Conservation (phyloP, 2,329 filamentous ascomycete species). For the Ophiostoma novo-ulmi region DNA sequence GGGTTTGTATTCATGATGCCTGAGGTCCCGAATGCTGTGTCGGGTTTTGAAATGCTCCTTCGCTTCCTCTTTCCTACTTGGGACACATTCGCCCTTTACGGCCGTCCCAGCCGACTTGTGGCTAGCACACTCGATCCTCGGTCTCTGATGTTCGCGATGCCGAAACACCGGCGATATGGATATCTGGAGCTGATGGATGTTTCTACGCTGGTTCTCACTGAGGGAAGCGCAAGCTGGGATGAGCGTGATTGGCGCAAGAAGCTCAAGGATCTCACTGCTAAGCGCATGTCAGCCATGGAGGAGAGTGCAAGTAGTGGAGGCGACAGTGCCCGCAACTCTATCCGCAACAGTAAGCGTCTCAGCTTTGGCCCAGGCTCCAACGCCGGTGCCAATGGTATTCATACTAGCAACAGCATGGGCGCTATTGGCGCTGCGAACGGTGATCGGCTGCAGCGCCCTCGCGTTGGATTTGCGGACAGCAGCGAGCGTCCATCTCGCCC, state of each 20-base stretch:
- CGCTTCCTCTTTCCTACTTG: constrained; percentile 89
- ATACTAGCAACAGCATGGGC: constrained; percentile 27
- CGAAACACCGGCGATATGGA: constrained; percentile 77
- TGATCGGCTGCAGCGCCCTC: constrained; percentile 29
- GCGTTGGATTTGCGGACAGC: constrained; percentile 57
- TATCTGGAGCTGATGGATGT: constrained; percentile 89
- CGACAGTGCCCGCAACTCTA: constrained; percentile 49
- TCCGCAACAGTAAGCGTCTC: constrained; percentile 53
- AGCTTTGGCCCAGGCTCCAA: constrained; percentile 44
- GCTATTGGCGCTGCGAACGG: constrained; percentile 21
- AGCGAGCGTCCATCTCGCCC: constrained; percentile 50
- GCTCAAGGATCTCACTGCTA: constrained; percentile 81
- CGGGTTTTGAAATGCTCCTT: constrained; percentile 91
- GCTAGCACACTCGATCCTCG: constrained; percentile 81
- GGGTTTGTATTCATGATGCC: constrained; percentile 99
- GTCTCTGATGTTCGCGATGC: constrained; percentile 98
- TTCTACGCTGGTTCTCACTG: constrained; percentile 67
- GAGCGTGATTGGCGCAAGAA: constrained; percentile 86
- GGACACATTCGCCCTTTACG: constrained; percentile 88
- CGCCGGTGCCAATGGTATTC: not conserved
- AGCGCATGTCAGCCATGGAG: constrained; percentile 64
- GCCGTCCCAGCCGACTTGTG: constrained; percentile 77
- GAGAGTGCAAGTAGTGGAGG: constrained; percentile 39
- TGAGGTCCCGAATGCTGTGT: constrained; percentile 84
- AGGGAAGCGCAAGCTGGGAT: constrained; percentile 70